Evolutionary conservation across 306 rosid species (phyloP).

Genomic region (Cucurbita argyrosperma): DNA sequence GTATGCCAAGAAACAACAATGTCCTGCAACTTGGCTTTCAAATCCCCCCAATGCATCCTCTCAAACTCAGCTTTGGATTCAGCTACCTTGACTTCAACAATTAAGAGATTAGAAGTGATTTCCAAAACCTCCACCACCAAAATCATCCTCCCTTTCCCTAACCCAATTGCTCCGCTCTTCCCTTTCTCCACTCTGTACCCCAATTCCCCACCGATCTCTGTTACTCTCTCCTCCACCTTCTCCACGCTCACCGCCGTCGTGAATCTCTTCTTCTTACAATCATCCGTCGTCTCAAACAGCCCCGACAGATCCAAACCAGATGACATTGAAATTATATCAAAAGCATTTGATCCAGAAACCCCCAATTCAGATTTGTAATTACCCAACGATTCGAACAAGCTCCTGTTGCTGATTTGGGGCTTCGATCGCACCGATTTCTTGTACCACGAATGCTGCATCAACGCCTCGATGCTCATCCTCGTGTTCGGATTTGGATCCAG

Average conservation of each 20-base stretch:
- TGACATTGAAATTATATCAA: constrained; percentile 82
- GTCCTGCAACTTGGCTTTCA: constrained; percentile 34
- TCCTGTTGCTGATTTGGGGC: neutral
- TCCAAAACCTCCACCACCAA: constrained; percentile 40
- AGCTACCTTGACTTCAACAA: constrained; percentile 40
- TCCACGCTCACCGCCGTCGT: constrained; percentile 25
- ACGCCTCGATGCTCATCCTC: constrained; percentile 28
- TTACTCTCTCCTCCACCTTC: constrained; percentile 42
- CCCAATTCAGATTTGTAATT: constrained; percentile 1
- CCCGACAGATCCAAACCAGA: constrained; percentile 76
- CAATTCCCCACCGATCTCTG: constrained; percentile 32
- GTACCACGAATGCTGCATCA: constrained; percentile 37
- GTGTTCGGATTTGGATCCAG: constrained; percentile 70
- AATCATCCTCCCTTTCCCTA: constrained; percentile 50
- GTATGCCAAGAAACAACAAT: constrained; percentile 44
- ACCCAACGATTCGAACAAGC: constrained; percentile 13
- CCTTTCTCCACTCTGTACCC: constrained; percentile 58
- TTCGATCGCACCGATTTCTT: constrained; percentile 19
- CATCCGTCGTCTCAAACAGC: constrained; percentile 31
- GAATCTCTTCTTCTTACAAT: constrained; percentile 27
- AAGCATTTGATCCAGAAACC: constrained; percentile 44
- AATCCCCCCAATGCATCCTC: constrained; percentile 37
- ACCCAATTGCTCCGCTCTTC: constrained; percentile 41
- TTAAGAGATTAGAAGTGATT: constrained; percentile 26
- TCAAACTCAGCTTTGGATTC: constrained; percentile 51